These are phyloP conservation scores for Kazachstania viticola DNA, from an alignment of 805 yeast genomes.

Conservation along the genomic window DNA sequence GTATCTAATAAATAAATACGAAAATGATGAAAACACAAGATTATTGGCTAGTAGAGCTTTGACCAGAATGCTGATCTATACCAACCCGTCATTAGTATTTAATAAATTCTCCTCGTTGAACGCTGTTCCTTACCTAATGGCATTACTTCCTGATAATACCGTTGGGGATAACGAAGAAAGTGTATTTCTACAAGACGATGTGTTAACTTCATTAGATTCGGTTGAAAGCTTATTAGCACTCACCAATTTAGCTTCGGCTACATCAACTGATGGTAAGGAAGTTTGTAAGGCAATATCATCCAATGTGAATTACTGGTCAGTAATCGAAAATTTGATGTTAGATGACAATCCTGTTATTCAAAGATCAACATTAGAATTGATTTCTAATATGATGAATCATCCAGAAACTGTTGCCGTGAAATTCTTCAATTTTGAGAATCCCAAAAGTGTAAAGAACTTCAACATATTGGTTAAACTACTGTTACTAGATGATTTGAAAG, in stretches of 20 bases:
- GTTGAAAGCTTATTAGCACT: conserved; percentile 52
- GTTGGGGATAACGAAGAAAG: conserved; percentile 3
- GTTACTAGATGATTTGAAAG: conserved; percentile 28
- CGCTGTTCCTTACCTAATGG: conserved; percentile 36
- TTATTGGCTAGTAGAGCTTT: conserved; percentile 32
- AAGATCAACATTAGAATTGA: conserved; percentile 49
- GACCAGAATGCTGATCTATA: conserved; percentile 33
- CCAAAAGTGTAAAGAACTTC: conserved; percentile 30
- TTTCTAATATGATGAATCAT: conserved; percentile 45
- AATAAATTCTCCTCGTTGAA: conserved; percentile 32
- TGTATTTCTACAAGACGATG: conserved; percentile 8
- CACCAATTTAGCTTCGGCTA: conserved; percentile 50
- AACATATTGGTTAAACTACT: conserved; percentile 31
- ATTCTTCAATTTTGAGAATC: conserved; percentile 43
- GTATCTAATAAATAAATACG: conserved; percentile 19
- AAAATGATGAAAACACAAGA: conserved; percentile 13
- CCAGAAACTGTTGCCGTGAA: conserved; percentile 33
- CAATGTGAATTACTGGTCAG: conserved; percentile 33
- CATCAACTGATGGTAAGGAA: conserved; percentile 30
- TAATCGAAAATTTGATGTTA: conserved; percentile 34
- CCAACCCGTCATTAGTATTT: conserved; percentile 36
- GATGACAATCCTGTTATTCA: conserved; percentile 40
- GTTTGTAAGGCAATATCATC: conserved; percentile 23
- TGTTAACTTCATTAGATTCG: conserved; percentile 25
- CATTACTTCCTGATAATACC: conserved; percentile 20